A percentile compares a stretch with the other conserved stretches of the same genome.
Conservation (phyloP, 78 protist genomes). For the Dictyostelium brefeldianum region DNA sequence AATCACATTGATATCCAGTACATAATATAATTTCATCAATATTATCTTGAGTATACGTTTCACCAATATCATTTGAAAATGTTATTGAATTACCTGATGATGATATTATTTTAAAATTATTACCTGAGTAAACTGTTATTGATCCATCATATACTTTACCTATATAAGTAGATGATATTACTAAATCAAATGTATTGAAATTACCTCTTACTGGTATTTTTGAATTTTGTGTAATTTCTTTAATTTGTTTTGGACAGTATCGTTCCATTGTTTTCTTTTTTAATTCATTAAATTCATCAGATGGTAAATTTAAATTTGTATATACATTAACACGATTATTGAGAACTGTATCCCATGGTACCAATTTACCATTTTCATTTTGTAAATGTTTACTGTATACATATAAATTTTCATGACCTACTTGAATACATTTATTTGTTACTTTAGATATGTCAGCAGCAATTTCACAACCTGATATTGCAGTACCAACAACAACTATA, state of each 20-base stretch:
- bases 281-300: background rate
- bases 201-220: background rate
- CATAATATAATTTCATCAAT: slow-evolving; percentile 1
- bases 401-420: background rate
- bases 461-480: background rate
- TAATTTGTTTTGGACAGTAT: background rate
- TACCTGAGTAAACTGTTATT: background rate
- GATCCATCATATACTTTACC: background rate
- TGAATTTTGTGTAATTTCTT: background rate
- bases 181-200: background rate
- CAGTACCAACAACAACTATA: background rate
- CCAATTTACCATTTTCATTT: background rate
- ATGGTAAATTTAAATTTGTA: background rate
- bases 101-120: background rate
- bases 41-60: background rate
- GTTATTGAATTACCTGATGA: background rate
- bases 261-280: background rate
- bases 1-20: background rate
- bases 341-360: background rate
- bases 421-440: background rate
- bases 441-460: background rate
- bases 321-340: background rate
- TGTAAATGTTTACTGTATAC: background rate
- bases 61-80: background rate
- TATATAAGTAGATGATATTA: background rate